Percentiles rank a stretch among this genome's conserved stretches.
Conservation (phyloP, 352 stramenopile species). For the Phytophthora cajani region DNA sequence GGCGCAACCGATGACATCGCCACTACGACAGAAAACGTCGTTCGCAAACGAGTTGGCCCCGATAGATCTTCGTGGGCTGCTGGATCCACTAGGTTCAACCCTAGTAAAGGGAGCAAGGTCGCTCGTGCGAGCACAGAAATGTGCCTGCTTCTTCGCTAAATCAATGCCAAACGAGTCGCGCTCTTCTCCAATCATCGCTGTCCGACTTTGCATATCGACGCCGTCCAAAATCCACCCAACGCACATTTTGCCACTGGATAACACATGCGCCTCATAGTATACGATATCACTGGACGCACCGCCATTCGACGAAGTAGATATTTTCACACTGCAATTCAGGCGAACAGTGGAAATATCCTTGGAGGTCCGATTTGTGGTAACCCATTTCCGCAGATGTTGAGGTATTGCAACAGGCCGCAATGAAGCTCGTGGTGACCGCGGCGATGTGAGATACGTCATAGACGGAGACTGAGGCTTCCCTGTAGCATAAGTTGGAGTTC, state of each 20-base stretch:
- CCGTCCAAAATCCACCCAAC: conserved; percentile 56
- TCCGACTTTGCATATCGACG: conserved; percentile 14
- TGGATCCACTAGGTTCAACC: conserved; percentile 20
- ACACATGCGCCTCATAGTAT: conserved; percentile 63
- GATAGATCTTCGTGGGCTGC: conserved; percentile 43
- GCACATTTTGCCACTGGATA: conserved; percentile 59
- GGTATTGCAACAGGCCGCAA: conserved; percentile 38
- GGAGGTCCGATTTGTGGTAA: conserved; percentile 61
- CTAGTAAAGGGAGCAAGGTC: conserved; percentile 30
- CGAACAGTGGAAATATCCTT: conserved; percentile 52
- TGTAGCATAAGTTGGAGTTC: conserved; percentile 27
- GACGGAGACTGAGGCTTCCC: conserved; percentile 25
- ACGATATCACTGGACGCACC: conserved; percentile 13
- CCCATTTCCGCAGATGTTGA: conserved; percentile 53
- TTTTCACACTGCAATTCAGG: conserved; percentile 34
- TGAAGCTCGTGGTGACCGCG: conserved; percentile 46
- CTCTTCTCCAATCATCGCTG: conserved; percentile 52
- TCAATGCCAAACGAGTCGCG: conserved; percentile 55
- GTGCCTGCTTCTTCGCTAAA: conserved; percentile 36
- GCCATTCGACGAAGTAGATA: neutral
- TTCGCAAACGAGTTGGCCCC: conserved; percentile 40
- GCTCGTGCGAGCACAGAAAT: conserved; percentile 35
- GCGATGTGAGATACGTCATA: conserved; percentile 34
- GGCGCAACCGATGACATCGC: conserved; percentile 68
- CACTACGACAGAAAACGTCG: conserved; percentile 56